Evolutionary conservation across 345 rosid genomes (phyloP).

Genomic region (Cochlearia excelsa): DNA sequence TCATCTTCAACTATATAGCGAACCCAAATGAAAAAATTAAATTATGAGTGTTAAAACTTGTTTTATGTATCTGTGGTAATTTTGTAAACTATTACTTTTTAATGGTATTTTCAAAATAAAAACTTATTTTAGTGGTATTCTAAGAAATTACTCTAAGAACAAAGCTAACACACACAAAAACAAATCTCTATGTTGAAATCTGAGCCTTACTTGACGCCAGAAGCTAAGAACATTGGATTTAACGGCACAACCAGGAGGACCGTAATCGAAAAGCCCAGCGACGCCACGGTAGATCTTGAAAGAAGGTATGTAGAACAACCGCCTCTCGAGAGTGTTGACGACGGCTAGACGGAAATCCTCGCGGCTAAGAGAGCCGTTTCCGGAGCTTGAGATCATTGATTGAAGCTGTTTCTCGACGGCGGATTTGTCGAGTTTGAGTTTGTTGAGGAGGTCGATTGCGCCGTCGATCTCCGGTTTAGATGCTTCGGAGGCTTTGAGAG

Average conservation of each 20-base stretch:
- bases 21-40: too few species aligned
- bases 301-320: conserved; percentile 75
- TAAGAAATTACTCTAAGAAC: too few species aligned
- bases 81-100: too few species aligned
- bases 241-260: conserved; percentile 89
- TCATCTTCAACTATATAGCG: too few species aligned
- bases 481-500: conserved; percentile 62
- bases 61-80: too few species aligned
- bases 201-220: conserved; percentile 80
- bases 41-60: too few species aligned
- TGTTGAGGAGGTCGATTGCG: conserved; percentile 63
- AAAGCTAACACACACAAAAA: not conserved
- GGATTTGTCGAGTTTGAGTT: conserved; percentile 65
- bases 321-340: conserved; percentile 73
- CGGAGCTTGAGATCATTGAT: conserved; percentile 48
- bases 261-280: conserved; percentile 89
- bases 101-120: too few species aligned
- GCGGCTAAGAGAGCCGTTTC: conserved; percentile 43
- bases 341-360: conserved; percentile 82
- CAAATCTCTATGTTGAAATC: not conserved
- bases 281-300: conserved; percentile 91
- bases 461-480: conserved; percentile 61
- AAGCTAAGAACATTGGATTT: conserved; percentile 79
- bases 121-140: too few species aligned
- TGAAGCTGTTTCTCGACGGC: conserved; percentile 72